Base-by-base conservation (phyloP, 441 rosid genomes). In the Macaranga tanarius region DNA sequence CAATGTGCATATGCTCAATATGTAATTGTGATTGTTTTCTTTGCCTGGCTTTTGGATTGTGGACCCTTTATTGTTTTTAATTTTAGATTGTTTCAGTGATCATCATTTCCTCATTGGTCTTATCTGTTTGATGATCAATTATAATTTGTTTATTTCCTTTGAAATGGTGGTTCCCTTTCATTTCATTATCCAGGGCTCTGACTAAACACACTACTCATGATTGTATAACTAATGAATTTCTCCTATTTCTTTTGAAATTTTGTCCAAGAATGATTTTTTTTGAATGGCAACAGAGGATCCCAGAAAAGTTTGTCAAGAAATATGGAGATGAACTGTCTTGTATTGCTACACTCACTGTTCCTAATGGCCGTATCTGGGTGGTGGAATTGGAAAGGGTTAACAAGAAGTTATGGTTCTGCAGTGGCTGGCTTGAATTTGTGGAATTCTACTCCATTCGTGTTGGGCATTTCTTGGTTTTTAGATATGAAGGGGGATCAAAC, bases 351-450 rank as follows among this genome's bases (percentile, higher is more conserved):
- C 76, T 87, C 1, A 19, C 63, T 0, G 68, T 70, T 23, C 84
- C 90, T 1, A 70, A 56, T 66, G 85, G 88, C 48, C 79, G 72
- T 28, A 45, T 70, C 8, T 85, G 84, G 84, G 69, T 44, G 15
- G 81, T 82, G 17, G 84, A 77, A 48, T 57, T 85, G 28, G 70
- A 61, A 70, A 77, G 77, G 51, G 66, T 64, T 59, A 61, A 75
- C 57, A 40, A 16, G 25, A 79, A 63, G 50, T 25, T 80, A 23
- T 83, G 87, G 83, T 81, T 85, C 75, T 67, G 75, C 15, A 44
- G 62, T 28, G 86, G 86, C 42, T 82, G 88, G 87, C 76, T 73
- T 42, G 84, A 80, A 60, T 87, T 85, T 52, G n/a, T 73, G 1
- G 73, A 67, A 23, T 71, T 44, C 73, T 78, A 73, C 69, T 76